A percentile compares a stretch with the other conserved stretches of the same genome.
Conservation (phyloP, 2,329 filamentous ascomycete species). For the Penicillium italicum region DNA sequence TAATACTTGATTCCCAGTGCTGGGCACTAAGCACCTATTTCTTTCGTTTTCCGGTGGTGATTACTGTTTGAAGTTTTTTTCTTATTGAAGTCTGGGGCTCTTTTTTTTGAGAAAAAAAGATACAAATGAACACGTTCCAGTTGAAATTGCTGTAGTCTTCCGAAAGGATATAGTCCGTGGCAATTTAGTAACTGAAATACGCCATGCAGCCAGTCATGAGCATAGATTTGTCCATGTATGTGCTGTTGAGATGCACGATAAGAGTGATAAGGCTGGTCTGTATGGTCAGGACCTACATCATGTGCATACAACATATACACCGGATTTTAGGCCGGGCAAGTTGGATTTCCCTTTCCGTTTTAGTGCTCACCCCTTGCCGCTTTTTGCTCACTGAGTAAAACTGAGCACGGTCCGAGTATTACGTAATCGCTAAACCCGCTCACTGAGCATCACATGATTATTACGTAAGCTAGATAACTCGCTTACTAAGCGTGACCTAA, state of each 20-base stretch:
- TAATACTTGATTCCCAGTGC: conserved; percentile 8
- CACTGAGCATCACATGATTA: too few relatives aligned
- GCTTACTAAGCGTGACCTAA: too few relatives aligned
- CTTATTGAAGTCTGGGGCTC: neutral
- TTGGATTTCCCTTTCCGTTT: too few relatives aligned
- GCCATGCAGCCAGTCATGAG: neutral
- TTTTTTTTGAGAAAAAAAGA: conserved; percentile 1
- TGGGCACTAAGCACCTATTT: conserved; percentile 1
- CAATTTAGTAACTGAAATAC: conserved; percentile 18
- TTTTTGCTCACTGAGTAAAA: too few relatives aligned
- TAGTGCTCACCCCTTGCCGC: too few relatives aligned
- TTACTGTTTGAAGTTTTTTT: neutral
- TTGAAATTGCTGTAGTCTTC: neutral
- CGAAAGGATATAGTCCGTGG: conserved; percentile 4
- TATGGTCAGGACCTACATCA: neutral
- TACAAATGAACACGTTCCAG: neutral
- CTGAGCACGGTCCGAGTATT: too few relatives aligned
- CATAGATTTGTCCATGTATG: neutral
- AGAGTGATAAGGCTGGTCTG: conserved; percentile 1
- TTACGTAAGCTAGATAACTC: too few relatives aligned
- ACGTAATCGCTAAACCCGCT: too few relatives aligned
- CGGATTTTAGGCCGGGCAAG: too few relatives aligned
- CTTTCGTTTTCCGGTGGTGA: conserved; percentile 1
- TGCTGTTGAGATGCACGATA: conserved; percentile 1
- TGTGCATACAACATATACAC: too few relatives aligned